Evolutionary conservation across 768 basidiomycete species (phyloP), one percentile per base, ranked within the genome.

Genomic region (Ephemerocybe angulata): DNA sequence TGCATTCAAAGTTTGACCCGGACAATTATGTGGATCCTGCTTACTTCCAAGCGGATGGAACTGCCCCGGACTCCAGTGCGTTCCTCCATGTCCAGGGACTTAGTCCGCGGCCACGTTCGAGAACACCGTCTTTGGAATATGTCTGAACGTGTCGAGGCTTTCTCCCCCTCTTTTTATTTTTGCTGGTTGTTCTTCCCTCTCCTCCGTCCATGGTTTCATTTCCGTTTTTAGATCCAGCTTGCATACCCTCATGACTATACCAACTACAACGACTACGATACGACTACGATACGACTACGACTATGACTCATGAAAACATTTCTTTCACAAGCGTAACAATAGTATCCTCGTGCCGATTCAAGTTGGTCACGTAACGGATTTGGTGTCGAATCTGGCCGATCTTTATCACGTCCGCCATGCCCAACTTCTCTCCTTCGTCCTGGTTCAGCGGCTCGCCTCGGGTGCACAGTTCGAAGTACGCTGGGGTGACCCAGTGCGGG

Each of bases 401-500:
- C 40, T 63, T 64, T 12, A 72, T 56, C 12, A 71, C 66, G 17
- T 63, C 66, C n/a, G 58, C 60, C 58, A 70, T 52, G n/a, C 70
- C 70, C 27, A 72, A 52, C 52, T 63, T 63, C 38, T 64, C 56
- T 3, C 67, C 70, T 44, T 72, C 70, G 13, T 62, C 62, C 17
- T 63, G 29, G 8, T 61, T 55, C 28, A 70, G 43, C 5, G 70
- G 66, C n/a, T 60, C 56, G 10, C 54, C 54, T 41, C 67, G 59
- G 37, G 60, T 59, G 52, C 69, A 71, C 21, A 77, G 60, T 47
- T 71, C 69, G 3, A 61, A 62, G 60, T 72, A 73, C 17, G 72
- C 70, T n/a, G 70, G 67, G 25, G 67, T 59, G 3, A 70, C 58
- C 76, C 75, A 78, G 27, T 67, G 55, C 6, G 52, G 42, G n/a